Evolutionary conservation across 1,284 basidiomycete genomes (phyloP).

Genomic region (Rhodofomes roseus): DNA sequence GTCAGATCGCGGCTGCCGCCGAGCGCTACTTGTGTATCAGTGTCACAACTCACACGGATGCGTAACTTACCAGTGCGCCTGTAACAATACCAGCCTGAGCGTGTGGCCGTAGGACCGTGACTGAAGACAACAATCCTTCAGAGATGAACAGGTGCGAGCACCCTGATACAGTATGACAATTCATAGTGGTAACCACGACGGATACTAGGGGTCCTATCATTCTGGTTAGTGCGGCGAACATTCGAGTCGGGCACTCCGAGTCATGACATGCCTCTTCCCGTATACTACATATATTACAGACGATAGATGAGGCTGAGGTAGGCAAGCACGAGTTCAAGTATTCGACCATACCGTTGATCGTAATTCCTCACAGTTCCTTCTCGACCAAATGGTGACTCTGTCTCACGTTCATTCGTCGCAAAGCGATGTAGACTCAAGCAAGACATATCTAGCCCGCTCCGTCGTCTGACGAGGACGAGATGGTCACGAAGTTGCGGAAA

Average conservation of each 20-base stretch:
- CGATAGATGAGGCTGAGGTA: constrained; percentile 43
- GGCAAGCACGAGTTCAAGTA: not conserved
- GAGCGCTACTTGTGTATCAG: too few relatives aligned
- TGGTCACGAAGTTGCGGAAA: constrained; percentile 34
- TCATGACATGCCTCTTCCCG: not conserved
- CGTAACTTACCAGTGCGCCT: too few relatives aligned
- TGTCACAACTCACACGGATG: too few relatives aligned
- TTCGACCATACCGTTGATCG: not conserved
- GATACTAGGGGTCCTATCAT: not conserved
- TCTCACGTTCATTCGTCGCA: not conserved
- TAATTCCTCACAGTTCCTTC: constrained; percentile 29
- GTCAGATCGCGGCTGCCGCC: too few relatives aligned
- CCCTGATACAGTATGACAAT: not conserved
- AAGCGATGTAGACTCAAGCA: not conserved
- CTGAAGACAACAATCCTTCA: too few relatives aligned
- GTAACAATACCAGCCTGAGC: too few relatives aligned
- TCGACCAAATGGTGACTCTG: constrained; percentile 36
- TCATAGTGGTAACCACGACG: not conserved
- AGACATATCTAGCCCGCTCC: constrained; percentile 32
- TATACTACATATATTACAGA: constrained; percentile 21
- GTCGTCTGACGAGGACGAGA: constrained; percentile 34
- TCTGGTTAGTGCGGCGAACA: not conserved
- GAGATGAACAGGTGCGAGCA: not conserved
- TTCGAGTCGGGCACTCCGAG: too few relatives aligned
- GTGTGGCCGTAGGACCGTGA: too few relatives aligned